Evolutionary conservation across 208 protist genomes (phyloP).

Genomic region (Leishmania gerbilli): DNA sequence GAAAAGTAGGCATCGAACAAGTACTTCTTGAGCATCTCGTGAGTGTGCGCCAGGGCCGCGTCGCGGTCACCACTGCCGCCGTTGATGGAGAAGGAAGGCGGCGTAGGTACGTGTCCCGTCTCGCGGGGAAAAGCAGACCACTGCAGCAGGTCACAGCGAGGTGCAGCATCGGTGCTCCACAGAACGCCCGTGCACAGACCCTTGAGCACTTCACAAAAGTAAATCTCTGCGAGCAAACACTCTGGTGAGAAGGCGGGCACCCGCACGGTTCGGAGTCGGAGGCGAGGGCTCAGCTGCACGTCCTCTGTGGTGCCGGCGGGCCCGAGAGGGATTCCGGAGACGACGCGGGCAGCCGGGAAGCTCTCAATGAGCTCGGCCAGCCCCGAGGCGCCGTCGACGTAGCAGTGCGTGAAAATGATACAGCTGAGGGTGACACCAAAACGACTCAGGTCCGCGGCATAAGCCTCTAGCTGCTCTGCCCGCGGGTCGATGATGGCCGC

Average conservation of each 20-base stretch:
- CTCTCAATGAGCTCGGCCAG: constrained; percentile 30
- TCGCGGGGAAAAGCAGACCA: constrained; percentile 13
- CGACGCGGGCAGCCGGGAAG: constrained; percentile 29
- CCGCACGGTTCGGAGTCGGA: constrained; percentile 41
- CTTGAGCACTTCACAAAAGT: constrained; percentile 29
- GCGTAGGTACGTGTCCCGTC: not conserved
- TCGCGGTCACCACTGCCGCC: constrained; percentile 7
- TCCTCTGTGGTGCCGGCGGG: constrained; percentile 23
- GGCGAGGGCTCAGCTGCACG: constrained; percentile 11
- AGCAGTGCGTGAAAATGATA: constrained; percentile 75
- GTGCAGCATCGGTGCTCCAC: constrained; percentile 55
- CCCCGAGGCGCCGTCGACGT: constrained; percentile 61
- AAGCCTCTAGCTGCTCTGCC: constrained; percentile 31
- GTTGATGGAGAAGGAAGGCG: not conserved
- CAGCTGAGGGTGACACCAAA: constrained; percentile 37
- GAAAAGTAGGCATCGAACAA: constrained; percentile 50
- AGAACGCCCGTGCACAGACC: constrained; percentile 67
- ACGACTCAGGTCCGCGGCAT: constrained; percentile 41
- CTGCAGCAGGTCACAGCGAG: constrained; percentile 49
- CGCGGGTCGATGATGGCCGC: constrained; percentile 66
- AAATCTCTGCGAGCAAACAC: constrained; percentile 66
- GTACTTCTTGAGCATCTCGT: constrained; percentile 40
- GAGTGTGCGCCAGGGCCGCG: constrained; percentile 26
- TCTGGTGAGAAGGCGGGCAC: constrained; percentile 74
- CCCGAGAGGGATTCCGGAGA: constrained; percentile 30